A percentile compares a stretch with the other conserved stretches of the same genome.
phyloP scores from a whole-genome alignment of 306 rosid genomes.

The Argentina anserina region DNA sequence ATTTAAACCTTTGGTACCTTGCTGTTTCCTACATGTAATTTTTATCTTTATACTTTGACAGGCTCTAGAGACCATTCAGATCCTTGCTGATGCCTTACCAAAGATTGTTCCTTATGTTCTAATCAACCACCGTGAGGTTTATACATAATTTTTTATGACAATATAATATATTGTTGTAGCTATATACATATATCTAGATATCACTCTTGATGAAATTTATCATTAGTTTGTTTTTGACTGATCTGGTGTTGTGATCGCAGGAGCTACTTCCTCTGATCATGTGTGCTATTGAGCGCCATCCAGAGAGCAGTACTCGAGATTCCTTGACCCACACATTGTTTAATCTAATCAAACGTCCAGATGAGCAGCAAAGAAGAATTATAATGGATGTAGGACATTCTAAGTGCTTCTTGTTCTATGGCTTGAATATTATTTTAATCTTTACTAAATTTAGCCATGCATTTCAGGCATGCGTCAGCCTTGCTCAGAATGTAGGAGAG shows the following conservation, averaged over 20 bases:
- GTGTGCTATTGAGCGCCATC: slow-evolving; percentile 98
- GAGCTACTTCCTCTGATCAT: slow-evolving; percentile 97
- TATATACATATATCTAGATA: slow-evolving; percentile 2
- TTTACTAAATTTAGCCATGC: slow-evolving; percentile 23
- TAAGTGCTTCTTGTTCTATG: slow-evolving; percentile 1
- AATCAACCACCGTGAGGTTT: slow-evolving; percentile 98
- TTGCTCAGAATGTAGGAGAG: slow-evolving; percentile 91
- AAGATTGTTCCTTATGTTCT: slow-evolving; percentile 96
- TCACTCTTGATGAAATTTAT: not conserved
- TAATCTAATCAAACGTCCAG: slow-evolving; percentile 96
- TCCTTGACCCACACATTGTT: slow-evolving; percentile 96
- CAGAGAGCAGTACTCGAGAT: slow-evolving; percentile 88
- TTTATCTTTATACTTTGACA: slow-evolving; percentile 39
- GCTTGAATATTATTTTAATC: slow-evolving; percentile 9
- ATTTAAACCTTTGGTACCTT: slow-evolving; percentile 6
- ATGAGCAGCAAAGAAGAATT: slow-evolving; percentile 85
- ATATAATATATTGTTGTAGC: not conserved
- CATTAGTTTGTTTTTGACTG: slow-evolving; percentile 7
- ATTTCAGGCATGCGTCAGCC: slow-evolving; percentile 89
- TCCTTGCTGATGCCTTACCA: slow-evolving; percentile 92
- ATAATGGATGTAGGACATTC: slow-evolving; percentile 74
- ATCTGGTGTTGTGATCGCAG: slow-evolving; percentile 41
- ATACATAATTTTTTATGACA: slow-evolving; percentile 6
- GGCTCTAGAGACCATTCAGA: slow-evolving; percentile 83
- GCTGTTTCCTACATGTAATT: slow-evolving; percentile 7